Percentiles rank a stretch among this genome's conserved stretches.
Evolutionary conservation across 1,284 basidiomycete genomes (phyloP).

Genomic region (Athelia sp.): DNA sequence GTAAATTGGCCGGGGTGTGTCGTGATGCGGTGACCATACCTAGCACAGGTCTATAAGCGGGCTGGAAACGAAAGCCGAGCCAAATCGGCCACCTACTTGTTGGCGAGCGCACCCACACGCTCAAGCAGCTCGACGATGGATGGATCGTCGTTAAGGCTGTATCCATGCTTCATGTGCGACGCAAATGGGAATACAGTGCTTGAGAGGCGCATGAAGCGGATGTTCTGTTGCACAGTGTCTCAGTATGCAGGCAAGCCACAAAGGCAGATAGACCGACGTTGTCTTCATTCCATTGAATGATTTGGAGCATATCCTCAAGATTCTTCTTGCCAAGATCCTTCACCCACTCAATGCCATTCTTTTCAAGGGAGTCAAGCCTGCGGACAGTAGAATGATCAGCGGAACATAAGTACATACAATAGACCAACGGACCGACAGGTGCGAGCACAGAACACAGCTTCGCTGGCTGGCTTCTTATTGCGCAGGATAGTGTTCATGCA

Average conservation of each 20-base stretch:
- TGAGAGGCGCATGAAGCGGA: slow-evolving; percentile 79
- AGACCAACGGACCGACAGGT: slow-evolving; percentile 46
- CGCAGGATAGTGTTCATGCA: slow-evolving; percentile 83
- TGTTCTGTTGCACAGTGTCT: slow-evolving; percentile 33
- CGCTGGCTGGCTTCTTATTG: slow-evolving; percentile 54
- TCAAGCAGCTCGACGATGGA: slow-evolving; percentile 30
- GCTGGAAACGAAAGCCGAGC: no score
- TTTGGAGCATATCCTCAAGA: slow-evolving; percentile 59
- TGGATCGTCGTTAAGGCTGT: slow-evolving; percentile 68
- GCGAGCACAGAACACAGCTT: slow-evolving; percentile 70
- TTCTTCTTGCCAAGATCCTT: slow-evolving; percentile 80
- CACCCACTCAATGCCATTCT: slow-evolving; percentile 77
- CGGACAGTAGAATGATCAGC: slow-evolving; percentile 12
- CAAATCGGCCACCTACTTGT: slow-evolving; percentile 22
- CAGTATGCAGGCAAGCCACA: slow-evolving; percentile 1
- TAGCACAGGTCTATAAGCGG: no score
- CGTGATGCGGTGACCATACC: slow-evolving; percentile 76
- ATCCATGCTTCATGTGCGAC: slow-evolving; percentile 77
- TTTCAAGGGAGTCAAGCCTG: slow-evolving; percentile 74
- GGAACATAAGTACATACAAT: not conserved
- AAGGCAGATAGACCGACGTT: slow-evolving; percentile 43
- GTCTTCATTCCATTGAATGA: slow-evolving; percentile 84
- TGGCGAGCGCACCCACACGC: slow-evolving; percentile 70
- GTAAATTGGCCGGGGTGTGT: slow-evolving; percentile 88
- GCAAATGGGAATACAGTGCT: slow-evolving; percentile 93